Conservation (phyloP, 192 early-diverging fungal genomes). For the Backusella liffmaniae region DNA sequence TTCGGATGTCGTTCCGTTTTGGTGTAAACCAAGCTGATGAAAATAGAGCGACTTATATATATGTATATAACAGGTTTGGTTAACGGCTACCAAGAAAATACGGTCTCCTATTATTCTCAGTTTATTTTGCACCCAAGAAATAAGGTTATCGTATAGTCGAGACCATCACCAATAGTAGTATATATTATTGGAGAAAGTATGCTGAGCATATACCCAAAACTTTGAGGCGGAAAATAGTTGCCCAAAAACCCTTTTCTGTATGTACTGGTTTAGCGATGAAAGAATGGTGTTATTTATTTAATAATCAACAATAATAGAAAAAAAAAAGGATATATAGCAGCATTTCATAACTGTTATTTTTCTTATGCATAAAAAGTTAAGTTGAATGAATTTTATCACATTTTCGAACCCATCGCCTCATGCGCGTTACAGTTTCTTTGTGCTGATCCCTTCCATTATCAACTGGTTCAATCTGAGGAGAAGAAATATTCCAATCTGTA, state of each 20-base stretch:
- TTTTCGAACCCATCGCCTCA: constrained; percentile 31
- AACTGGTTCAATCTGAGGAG: not conserved
- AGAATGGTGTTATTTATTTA: not conserved
- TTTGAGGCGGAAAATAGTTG: not conserved
- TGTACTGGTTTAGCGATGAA: not conserved
- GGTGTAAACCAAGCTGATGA: not conserved
- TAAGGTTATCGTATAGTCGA: not conserved
- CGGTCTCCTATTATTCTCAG: constrained; percentile 12
- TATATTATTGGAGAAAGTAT: constrained; percentile 25
- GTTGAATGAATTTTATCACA: constrained; percentile 1
- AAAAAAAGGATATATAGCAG: too few species aligned
- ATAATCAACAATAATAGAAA: too few species aligned
- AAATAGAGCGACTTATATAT: too few species aligned
- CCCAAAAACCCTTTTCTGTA: not conserved
- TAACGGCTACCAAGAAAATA: not conserved
- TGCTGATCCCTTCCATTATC: constrained; percentile 1
- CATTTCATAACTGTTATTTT: not conserved
- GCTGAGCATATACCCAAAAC: constrained; percentile 12
- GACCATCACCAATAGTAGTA: too few species aligned
- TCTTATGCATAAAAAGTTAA: not conserved
- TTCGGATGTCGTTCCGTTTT: not conserved
- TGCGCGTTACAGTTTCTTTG: constrained; percentile 19
- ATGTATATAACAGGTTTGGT: not conserved
- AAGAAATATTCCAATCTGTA: constrained; percentile 29
- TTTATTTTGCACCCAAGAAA: constrained; percentile 10